These are phyloP conservation scores for Suillus clintonianus DNA, from an alignment of 768 basidiomycete species.

Conservation along the genomic window DNA sequence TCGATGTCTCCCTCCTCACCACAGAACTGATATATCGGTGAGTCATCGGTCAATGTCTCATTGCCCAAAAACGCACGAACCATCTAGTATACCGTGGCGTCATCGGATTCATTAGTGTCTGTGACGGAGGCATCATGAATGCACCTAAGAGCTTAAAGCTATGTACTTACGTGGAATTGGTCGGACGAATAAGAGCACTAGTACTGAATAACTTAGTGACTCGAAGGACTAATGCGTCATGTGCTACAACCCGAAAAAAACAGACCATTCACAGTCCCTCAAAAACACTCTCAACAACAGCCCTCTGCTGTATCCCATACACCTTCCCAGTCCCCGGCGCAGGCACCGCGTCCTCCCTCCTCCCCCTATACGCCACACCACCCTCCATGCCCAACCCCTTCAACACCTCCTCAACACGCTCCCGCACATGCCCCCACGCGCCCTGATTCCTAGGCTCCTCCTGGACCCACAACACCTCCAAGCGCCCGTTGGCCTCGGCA, in stretches of 20 bases:
- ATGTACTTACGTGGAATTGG: background rate
- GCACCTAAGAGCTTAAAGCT: too few species aligned
- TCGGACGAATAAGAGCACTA: background rate
- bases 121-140: too few species aligned
- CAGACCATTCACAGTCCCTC: slow-evolving; percentile 35
- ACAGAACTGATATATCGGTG: too few species aligned
- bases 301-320: slow-evolving; percentile 66
- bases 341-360: slow-evolving; percentile 72
- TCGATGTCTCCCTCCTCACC: too few species aligned
- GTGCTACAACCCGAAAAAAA: background rate
- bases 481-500: slow-evolving; percentile 39
- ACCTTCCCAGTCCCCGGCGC: slow-evolving; percentile 75
- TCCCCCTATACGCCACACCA: slow-evolving; percentile 58
- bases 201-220: background rate
- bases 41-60: too few species aligned
- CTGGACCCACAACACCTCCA: slow-evolving; percentile 76
- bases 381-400: slow-evolving; percentile 33
- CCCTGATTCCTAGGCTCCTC: slow-evolving; percentile 92
- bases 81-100: too few species aligned
- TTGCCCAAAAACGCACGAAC: too few species aligned
- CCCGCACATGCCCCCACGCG: slow-evolving; percentile 66
- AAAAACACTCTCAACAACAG: slow-evolving; percentile 61
- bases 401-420: slow-evolving; percentile 57
- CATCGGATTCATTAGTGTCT: too few species aligned
- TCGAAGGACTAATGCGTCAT: background rate